Evolutionary conservation across 176 grass and related monocot genomes (phyloP).

Genomic region (Leersia perrieri): DNA sequence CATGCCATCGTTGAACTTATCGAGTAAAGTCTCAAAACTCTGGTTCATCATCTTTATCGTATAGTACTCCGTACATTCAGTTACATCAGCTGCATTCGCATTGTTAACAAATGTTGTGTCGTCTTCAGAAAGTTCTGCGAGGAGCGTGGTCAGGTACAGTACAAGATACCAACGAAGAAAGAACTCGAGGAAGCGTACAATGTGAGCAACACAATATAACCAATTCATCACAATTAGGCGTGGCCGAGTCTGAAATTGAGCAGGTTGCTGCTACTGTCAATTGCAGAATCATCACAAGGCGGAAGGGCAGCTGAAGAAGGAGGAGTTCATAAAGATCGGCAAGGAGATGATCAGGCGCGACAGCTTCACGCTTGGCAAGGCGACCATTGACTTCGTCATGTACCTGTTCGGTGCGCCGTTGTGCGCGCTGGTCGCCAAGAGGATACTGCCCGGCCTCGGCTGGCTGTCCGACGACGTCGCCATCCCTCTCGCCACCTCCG

Average conservation of each 20-base stretch:
- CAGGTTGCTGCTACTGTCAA: neutral
- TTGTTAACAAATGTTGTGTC: neutral
- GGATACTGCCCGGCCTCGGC: conserved; percentile 44
- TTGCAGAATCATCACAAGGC: conserved; percentile 23
- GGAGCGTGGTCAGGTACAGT: conserved; percentile 49
- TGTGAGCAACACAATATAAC: conserved; percentile 4
- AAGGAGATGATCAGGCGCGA: conserved; percentile 10
- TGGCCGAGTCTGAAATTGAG: neutral
- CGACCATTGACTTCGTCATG: neutral
- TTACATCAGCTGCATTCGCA: neutral
- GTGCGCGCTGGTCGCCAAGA: conserved; percentile 33
- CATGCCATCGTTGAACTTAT: conserved; percentile 60
- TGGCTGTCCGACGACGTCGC: conserved; percentile 58
- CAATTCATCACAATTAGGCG: neutral
- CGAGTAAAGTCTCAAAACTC: conserved; percentile 35
- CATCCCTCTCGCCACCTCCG: conserved; percentile 51
- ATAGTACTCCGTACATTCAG: neutral
- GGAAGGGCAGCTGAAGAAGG: neutral
- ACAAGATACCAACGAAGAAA: conserved; percentile 29
- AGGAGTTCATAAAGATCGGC: conserved; percentile 40
- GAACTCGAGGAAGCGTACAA: neutral
- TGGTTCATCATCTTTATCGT: neutral
- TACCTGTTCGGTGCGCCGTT: conserved; percentile 49
- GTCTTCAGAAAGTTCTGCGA: conserved; percentile 48
- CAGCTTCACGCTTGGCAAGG: conserved; percentile 44